Base-by-base conservation (phyloP, 2,329 filamentous ascomycete genomes). In the Aspergillus japonicus region DNA sequence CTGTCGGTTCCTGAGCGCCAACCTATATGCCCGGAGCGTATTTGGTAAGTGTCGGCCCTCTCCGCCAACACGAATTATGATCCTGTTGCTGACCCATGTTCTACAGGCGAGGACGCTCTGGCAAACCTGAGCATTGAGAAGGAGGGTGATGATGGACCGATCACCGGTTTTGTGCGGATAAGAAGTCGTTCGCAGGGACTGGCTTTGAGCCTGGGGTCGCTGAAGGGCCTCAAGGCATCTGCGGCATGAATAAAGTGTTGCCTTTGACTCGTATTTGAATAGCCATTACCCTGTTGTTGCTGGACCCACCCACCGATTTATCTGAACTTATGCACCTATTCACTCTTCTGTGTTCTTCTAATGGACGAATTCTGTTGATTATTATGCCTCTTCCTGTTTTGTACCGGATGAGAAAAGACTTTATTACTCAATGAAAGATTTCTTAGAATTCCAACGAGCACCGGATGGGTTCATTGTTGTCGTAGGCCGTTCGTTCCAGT, bases 51-150 rank as follows among this genome's bases (percentile, higher is more conserved):
- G 50, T 56, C 16, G 5, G 16, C 19, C 23, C n/a, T 14, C 16
- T 19, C 47, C 24, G 24, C 21, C 29, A 26, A 35, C 19, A 33
- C 23, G 21, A 44, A 35, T 26, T 5, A 21, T 47, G n/a, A 21
- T 14, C 5, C 14, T 5, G 50, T 55, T 52, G 54, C 69, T 76
- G 68, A 73, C 65, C 16, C 55, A n/a, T 50, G 16, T 54, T 56
- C 57, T 62, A 52, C 71, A 99, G 95, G 95, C 65, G 95, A 99
- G 90, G 95, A 99, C 80, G 95, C 95, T 61, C 81, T 99, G 71
- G 95, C 95, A 72, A 99, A 99, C 76, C 75, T 99, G 77, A 97
- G 93, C 75, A 97, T 99, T 71, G 95, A 99, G 79, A 94, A 97
- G 80, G 93, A 98, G 76, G 93, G 92, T 61, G 92, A 96, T 26